Evolutionary conservation across 148 eudicot genomes (phyloP).

Genomic region (Oxyria digyna): DNA sequence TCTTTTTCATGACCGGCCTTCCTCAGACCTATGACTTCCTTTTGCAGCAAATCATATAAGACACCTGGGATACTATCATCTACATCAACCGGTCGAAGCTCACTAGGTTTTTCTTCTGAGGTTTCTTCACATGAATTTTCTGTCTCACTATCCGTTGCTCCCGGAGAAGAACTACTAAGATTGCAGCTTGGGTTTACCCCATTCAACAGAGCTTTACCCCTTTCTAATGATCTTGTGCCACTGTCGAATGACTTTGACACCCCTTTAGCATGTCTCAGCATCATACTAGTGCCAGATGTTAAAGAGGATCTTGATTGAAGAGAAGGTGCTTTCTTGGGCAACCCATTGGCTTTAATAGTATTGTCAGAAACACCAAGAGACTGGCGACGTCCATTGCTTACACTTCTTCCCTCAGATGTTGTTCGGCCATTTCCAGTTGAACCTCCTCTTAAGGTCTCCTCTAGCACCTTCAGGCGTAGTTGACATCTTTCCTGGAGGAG

Average conservation of each 20-base stretch:
- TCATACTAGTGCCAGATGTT: constrained; percentile 41
- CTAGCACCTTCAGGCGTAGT: constrained; percentile 48
- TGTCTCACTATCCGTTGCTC: constrained; percentile 39
- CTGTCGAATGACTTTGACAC: constrained; percentile 68
- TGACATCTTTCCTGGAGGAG: constrained; percentile 48
- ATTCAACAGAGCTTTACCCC: constrained; percentile 60
- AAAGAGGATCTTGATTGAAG: constrained; percentile 41
- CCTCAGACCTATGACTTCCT: constrained; percentile 81
- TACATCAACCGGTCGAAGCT: constrained; percentile 29
- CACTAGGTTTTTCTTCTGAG: constrained; percentile 57
- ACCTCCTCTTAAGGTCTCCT: constrained; percentile 21
- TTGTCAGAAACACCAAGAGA: constrained; percentile 63
- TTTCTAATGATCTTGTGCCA: constrained; percentile 68
- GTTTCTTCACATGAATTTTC: constrained; percentile 37
- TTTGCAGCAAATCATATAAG: constrained; percentile 82
- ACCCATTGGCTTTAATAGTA: constrained; percentile 51
- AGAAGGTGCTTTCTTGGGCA: constrained; percentile 65
- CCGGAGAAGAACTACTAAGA: constrained; percentile 39
- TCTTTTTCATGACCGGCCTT: constrained; percentile 89
- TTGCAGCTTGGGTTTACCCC: constrained; percentile 44
- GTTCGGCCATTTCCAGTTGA: constrained; percentile 19
- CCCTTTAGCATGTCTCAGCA: constrained; percentile 72
- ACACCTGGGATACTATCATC: constrained; percentile 80
- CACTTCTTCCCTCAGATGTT: constrained; percentile 31
- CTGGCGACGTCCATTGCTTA: constrained; percentile 55